Evolutionary conservation across 768 basidiomycete genomes (phyloP).

Genomic region (Coprinopsis cinerea): DNA sequence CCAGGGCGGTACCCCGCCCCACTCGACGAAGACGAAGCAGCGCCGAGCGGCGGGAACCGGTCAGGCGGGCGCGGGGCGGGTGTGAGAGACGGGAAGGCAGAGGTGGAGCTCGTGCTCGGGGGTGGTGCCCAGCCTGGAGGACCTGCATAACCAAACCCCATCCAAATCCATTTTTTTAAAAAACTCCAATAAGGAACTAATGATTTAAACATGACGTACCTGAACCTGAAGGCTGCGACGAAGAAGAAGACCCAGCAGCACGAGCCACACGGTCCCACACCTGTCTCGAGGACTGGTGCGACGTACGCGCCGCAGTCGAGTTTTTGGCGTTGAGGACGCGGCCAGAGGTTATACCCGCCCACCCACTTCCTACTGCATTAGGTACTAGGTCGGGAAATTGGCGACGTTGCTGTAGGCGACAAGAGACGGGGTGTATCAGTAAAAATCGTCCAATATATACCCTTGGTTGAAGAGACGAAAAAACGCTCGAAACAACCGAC

Average conservation of each 20-base stretch:
- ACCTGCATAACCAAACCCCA: too few relatives aligned
- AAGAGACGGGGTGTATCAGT: neutral
- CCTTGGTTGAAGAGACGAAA: too few relatives aligned
- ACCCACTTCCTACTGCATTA: constrained; percentile 53
- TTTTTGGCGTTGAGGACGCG: constrained; percentile 83
- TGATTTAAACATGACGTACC: too few relatives aligned
- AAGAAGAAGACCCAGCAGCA: constrained; percentile 52
- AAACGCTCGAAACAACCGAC: too few relatives aligned
- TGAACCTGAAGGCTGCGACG: constrained; percentile 19
- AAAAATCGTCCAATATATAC: too few relatives aligned
- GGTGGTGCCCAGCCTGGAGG: too few relatives aligned
- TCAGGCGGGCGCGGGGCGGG: constrained; percentile 21
- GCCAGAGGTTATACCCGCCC: constrained; percentile 75
- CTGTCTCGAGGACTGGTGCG: constrained; percentile 53
- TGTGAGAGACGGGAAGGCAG: too few relatives aligned
- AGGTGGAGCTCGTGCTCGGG: too few relatives aligned
- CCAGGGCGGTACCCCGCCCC: constrained; percentile 24
- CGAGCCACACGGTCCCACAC: constrained; percentile 86
- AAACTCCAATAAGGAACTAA: too few relatives aligned
- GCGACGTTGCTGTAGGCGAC: constrained; percentile 58
- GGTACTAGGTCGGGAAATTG: constrained; percentile 79
- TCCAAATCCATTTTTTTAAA: too few relatives aligned
- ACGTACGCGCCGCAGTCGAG: constrained; percentile 53
- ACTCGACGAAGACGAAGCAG: constrained; percentile 13
- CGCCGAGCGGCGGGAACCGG: constrained; percentile 31